These are phyloP conservation scores for Vaccinium vitisidaea DNA, from an alignment of 148 eudicot genomes.

Conservation along the genomic window DNA sequence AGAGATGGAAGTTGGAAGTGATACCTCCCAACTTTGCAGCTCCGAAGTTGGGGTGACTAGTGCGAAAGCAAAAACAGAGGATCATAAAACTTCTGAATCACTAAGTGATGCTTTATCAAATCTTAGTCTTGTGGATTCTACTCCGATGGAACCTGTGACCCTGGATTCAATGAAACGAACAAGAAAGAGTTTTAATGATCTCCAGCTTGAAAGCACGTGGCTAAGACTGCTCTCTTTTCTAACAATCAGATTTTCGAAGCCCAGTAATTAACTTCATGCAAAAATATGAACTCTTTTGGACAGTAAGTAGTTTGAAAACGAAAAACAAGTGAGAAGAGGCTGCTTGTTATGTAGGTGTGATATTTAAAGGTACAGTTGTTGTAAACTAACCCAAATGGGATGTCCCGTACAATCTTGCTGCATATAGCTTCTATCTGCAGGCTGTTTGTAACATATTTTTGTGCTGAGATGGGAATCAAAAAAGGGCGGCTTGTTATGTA, in stretches of 20 bases:
- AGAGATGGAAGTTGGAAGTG: slow-evolving; percentile 46
- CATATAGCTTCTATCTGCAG: background rate
- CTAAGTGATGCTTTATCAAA: slow-evolving; percentile 49
- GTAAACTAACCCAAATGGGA: background rate
- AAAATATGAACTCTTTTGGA: background rate
- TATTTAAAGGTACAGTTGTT: background rate
- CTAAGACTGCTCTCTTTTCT: background rate
- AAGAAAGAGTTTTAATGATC: slow-evolving; percentile 12
- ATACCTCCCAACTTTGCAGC: slow-evolving; percentile 23
- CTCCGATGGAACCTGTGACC: slow-evolving; percentile 5
- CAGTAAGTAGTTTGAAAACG: background rate
- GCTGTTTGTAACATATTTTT: background rate
- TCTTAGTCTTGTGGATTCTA: slow-evolving; percentile 43
- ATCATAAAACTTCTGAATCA: slow-evolving; percentile 32
- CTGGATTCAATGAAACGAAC: slow-evolving; percentile 8
- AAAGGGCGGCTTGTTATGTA: no score
- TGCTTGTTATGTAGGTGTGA: background rate
- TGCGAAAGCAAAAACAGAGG: slow-evolving; percentile 22
- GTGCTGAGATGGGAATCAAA: background rate
- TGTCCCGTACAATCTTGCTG: background rate
- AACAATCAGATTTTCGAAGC: background rate
- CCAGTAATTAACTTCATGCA: background rate
- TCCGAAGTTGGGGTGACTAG: slow-evolving; percentile 20
- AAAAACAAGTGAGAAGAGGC: background rate
- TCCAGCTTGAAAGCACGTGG: slow-evolving; percentile 26